Percentiles rank a stretch among this genome's conserved stretches.
Evolutionary conservation across 495 filamentous ascomycete genomes (phyloP).

Genomic region (Hypoxylon intermedium): DNA sequence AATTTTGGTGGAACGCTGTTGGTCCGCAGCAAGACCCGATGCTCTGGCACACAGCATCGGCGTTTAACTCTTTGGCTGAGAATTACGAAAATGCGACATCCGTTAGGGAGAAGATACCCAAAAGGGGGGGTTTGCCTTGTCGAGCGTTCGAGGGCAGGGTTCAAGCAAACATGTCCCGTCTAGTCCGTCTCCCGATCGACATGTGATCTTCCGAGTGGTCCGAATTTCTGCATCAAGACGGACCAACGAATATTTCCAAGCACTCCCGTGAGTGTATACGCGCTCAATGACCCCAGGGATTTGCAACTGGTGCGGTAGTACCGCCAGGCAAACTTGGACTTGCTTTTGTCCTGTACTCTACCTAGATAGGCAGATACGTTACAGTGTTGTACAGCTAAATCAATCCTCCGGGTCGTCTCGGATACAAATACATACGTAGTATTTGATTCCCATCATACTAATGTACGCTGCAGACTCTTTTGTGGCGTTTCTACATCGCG

Average conservation of each 20-base stretch:
- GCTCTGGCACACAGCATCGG: constrained; percentile 15
- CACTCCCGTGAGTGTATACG: neutral
- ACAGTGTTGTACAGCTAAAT: neutral
- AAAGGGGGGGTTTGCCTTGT: constrained; percentile 20
- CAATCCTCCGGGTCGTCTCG: constrained; percentile 3
- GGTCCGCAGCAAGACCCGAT: constrained; percentile 13
- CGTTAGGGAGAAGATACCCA: constrained; percentile 1
- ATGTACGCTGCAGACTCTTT: too few species aligned
- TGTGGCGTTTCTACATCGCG: too few species aligned
- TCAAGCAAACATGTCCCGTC: constrained; percentile 30
- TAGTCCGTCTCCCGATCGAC: constrained; percentile 1
- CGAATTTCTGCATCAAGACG: constrained; percentile 2
- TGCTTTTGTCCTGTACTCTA: constrained; percentile 4
- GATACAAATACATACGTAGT: constrained; percentile 10
- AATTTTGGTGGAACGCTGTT: constrained; percentile 19
- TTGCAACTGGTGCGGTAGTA: constrained; percentile 21
- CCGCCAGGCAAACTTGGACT: constrained; percentile 27
- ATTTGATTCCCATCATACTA: neutral
- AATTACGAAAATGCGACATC: constrained; percentile 11
- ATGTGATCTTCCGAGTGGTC: constrained; percentile 31
- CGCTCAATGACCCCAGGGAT: neutral
- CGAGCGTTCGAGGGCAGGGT: constrained; percentile 17
- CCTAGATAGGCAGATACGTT: constrained; percentile 16
- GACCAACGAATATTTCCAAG: neutral
- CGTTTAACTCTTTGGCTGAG: constrained; percentile 12